These are phyloP conservation scores for Starmerella vaccinii DNA, from an alignment of 805 yeast genomes.

Conservation along the genomic window DNA sequence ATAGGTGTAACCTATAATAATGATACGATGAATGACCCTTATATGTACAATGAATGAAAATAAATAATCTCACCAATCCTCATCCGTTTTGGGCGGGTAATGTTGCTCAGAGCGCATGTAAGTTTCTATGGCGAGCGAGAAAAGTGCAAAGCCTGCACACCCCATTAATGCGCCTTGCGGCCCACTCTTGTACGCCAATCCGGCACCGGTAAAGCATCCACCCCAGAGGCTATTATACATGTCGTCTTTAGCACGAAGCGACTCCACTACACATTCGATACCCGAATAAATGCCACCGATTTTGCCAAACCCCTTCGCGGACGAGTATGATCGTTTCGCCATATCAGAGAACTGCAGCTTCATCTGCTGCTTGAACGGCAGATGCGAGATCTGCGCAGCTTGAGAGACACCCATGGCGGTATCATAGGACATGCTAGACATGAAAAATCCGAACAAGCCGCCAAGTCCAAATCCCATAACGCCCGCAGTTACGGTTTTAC, in stretches of 20 bases:
- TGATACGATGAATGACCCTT: constrained; percentile 6
- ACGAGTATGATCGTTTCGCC: constrained; percentile 77
- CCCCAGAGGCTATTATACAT: constrained; percentile 84
- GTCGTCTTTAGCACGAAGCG: constrained; percentile 80
- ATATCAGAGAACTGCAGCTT: constrained; percentile 82
- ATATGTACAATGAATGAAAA: constrained; percentile 5
- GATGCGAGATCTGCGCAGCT: constrained; percentile 54
- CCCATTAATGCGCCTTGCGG: constrained; percentile 88
- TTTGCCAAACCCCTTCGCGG: constrained; percentile 90
- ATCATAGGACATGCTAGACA: constrained; percentile 71
- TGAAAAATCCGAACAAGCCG: constrained; percentile 89
- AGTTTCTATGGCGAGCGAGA: constrained; percentile 58
- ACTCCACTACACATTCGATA: constrained; percentile 81
- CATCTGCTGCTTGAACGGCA: constrained; percentile 89
- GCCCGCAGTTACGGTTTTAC: constrained; percentile 83
- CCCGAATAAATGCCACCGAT: constrained; percentile 88
- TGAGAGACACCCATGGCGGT: constrained; percentile 53
- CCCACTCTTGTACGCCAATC: constrained; percentile 82
- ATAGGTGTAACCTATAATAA: constrained; percentile 16
- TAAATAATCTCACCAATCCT: constrained; percentile 39
- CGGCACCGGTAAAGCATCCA: constrained; percentile 96
- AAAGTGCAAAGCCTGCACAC: constrained; percentile 96
- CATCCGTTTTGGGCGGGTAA: constrained; percentile 79
- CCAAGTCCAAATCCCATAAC: constrained; percentile 90
- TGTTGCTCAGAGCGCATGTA: constrained; percentile 77